A percentile compares a stretch with the other conserved stretches of the same genome.
These are phyloP conservation scores for Lachnellula subtilissima DNA, from an alignment of 2,329 filamentous ascomycete species.

Conservation along the genomic window DNA sequence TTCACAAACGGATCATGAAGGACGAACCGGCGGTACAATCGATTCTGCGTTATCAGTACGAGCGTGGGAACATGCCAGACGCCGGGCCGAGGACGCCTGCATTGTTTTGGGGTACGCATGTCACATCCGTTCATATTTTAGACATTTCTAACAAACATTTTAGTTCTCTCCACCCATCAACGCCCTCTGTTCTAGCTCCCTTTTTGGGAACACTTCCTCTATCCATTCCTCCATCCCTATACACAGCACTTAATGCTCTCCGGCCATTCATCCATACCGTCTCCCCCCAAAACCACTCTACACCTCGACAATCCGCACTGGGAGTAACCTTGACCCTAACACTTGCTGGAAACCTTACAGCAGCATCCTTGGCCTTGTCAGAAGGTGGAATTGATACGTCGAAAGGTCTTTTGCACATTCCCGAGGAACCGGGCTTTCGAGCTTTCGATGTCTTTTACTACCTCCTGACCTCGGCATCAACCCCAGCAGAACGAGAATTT, in stretches of 20 bases:
- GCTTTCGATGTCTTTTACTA: constrained; percentile 99
- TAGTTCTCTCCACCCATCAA: constrained; percentile 83
- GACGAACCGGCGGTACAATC: constrained; percentile 69
- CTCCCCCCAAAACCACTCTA: constrained; percentile 83
- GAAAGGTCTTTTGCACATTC: constrained; percentile 74
- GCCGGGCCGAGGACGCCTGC: constrained; percentile 91
- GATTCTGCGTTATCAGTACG: constrained; percentile 72
- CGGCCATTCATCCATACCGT: constrained; percentile 83
- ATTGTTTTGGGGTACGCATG: constrained; percentile 74
- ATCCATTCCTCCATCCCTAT: constrained; percentile 68
- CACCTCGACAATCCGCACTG: constrained; percentile 73
- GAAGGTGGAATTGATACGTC: constrained; percentile 82
- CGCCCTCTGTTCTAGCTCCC: constrained; percentile 76
- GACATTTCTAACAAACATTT: constrained; percentile 6
- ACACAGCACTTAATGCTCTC: constrained; percentile 74
- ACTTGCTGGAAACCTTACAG: constrained; percentile 72
- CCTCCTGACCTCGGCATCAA: constrained; percentile 85
- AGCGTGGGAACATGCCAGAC: constrained; percentile 94
- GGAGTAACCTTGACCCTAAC: constrained; percentile 78
- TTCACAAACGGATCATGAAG: constrained; percentile 62
- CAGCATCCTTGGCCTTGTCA: constrained; percentile 71
- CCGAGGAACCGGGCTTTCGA: constrained; percentile 73
- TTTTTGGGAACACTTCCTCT: constrained; percentile 80
- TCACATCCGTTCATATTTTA: not conserved
- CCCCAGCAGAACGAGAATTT: constrained; percentile 82